Base-by-base conservation (phyloP, 768 basidiomycete genomes). In the Saitozyma sp. region DNA sequence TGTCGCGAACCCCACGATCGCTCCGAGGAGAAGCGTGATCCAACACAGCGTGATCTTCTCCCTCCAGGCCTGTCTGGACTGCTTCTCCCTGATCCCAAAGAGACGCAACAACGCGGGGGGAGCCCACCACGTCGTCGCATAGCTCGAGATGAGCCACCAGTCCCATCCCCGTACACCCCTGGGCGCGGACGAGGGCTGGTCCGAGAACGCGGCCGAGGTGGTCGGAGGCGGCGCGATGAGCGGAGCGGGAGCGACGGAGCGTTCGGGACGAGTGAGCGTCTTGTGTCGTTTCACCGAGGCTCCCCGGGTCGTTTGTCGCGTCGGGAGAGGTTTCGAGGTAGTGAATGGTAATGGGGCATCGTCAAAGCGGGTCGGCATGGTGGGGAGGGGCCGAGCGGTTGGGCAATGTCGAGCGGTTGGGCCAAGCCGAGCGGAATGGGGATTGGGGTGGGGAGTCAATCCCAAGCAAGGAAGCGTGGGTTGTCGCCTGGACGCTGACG, bases 1-100 rank as follows among this genome's bases (percentile, higher is more conserved):
- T 45, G 96, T 99, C 59, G 88, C 84, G 80, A 99, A 99, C 9
- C 91, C 95, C 56, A 97, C 85, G 50, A 82, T 78, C 17, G 83
- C 87, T 68, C 95, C 96, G 17, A 96, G 80, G 50, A 92, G 45
- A 60, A 85, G 67, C 55, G 92, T 90, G 74, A 97, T 88, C 79
- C 90, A 87, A 80, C 94, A 97, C 4, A 99, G 83, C 7, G 92
- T 86, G 61, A 95, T 87, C 83, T 98, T 99, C 81, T 99, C 96
- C 75, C 94, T 86, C 96, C 96, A 99, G 1, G 96, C 96, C 78
- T 96, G 91, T 64, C 87, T 83, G 57, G 85, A 84, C 43, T 85
- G 83, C 70, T 85, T 84, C 79, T 94, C 92, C 75, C 85, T 88
- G 77, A 97, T 83, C 50, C 92, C 90, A 61, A 89, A 90, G 10